phyloP scores from a whole-genome alignment of 2,329 filamentous ascomycete genomes.

The Epichloe gansuensis region DNA sequence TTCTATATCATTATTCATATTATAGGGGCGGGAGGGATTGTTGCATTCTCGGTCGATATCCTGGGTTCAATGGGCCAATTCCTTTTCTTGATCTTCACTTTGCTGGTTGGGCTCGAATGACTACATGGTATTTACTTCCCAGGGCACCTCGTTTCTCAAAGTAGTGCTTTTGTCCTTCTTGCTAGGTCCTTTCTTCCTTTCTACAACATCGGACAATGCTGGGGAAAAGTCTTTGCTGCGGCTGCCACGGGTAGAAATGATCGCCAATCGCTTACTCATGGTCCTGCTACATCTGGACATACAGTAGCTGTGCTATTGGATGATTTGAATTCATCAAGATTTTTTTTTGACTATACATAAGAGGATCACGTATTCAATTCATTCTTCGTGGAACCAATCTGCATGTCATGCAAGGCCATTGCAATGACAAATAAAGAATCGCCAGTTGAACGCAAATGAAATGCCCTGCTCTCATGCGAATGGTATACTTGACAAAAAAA shows the following conservation, averaged over 20 bases:
- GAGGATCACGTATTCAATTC: too few species aligned
- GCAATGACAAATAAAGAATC: neutral
- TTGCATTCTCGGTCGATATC: slow-evolving; percentile 1
- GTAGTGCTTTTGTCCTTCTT: too few species aligned
- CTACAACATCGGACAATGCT: too few species aligned
- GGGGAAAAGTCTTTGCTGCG: neutral
- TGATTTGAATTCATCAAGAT: neutral
- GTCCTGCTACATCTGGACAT: neutral
- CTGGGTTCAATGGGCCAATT: neutral
- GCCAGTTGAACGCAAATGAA: neutral
- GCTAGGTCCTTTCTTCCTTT: too few species aligned
- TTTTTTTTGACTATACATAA: too few species aligned
- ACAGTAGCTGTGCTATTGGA: neutral
- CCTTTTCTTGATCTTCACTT: neutral
- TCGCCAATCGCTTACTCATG: neutral
- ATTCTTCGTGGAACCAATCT: too few species aligned
- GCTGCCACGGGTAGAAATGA: neutral
- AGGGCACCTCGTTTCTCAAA: neutral
- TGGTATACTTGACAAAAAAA: neutral
- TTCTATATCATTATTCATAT: neutral
- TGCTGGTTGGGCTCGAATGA: neutral
- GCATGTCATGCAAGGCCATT: neutral
- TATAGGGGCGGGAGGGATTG: neutral
- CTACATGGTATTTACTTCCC: neutral
- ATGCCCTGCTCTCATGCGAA: neutral